Conservation (phyloP, 2,329 filamentous ascomycete genomes). For the Cercospora janseana region DNA sequence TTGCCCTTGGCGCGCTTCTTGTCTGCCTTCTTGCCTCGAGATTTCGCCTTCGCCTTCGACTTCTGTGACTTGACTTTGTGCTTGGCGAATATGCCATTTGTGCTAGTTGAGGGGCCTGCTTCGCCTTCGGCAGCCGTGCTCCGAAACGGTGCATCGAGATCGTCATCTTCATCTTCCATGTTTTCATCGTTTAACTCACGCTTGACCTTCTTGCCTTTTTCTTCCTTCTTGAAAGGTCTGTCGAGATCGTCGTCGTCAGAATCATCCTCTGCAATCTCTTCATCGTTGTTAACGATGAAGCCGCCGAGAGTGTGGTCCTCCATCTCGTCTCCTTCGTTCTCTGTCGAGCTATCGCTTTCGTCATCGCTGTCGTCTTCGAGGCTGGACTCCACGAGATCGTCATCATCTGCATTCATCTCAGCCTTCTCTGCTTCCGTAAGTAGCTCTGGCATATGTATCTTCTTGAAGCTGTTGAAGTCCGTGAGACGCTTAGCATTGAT, state of each 20-base stretch:
- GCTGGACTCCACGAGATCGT: constrained; percentile 40
- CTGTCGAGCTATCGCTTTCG: constrained; percentile 47
- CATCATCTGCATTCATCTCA: constrained; percentile 18
- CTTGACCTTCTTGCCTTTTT: constrained; percentile 6
- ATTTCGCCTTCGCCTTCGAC: constrained; percentile 15
- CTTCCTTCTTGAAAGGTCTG: constrained; percentile 15
- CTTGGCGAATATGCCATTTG: constrained; percentile 9
- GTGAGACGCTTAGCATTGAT: constrained; percentile 70
- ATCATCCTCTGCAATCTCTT: constrained; percentile 35
- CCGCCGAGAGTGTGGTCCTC: constrained; percentile 42
- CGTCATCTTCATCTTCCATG: constrained; percentile 9
- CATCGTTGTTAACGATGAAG: constrained; percentile 56
- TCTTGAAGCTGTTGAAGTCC: constrained; percentile 70
- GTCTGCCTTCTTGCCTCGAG: constrained; percentile 10
- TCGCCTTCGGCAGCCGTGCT: constrained; percentile 11
- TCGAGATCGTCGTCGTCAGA: constrained; percentile 24
- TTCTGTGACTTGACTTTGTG: constrained; percentile 23
- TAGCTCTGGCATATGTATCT: constrained; percentile 63
- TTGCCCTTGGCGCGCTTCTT: constrained; percentile 20
- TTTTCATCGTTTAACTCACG: constrained; percentile 2
- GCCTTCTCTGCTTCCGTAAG: constrained; percentile 39
- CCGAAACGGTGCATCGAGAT: constrained; percentile 5
- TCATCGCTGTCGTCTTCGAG: constrained; percentile 44
- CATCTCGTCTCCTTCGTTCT: constrained; percentile 40
- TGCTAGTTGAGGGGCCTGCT: constrained; percentile 14